These are phyloP conservation scores for Aspergillus cristatus DNA, from an alignment of 495 filamentous ascomycete species.

Conservation along the genomic window DNA sequence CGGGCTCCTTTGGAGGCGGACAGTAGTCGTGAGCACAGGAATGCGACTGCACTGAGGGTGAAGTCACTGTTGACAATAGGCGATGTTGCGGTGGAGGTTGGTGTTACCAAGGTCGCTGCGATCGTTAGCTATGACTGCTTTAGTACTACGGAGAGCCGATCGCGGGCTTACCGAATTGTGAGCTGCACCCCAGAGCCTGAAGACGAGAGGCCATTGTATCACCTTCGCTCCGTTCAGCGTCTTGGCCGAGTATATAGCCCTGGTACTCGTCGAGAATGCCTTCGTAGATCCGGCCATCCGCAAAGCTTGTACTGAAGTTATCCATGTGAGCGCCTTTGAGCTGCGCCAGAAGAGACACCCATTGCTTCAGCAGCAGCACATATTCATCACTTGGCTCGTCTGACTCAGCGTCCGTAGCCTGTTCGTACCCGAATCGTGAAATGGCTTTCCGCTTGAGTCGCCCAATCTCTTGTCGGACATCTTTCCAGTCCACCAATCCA, in stretches of 20 bases:
- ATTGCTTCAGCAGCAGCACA: constrained; percentile 39
- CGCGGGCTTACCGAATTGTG: constrained; percentile 39
- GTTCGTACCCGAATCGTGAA: constrained; percentile 10
- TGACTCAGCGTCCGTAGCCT: constrained; percentile 9
- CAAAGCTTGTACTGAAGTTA: constrained; percentile 54
- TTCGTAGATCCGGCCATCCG: constrained; percentile 46
- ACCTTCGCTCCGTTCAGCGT: not conserved
- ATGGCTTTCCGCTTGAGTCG: constrained; percentile 27
- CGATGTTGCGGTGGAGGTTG: constrained; percentile 19
- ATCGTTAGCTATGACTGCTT: constrained; percentile 5
- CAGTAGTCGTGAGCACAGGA: constrained; percentile 55
- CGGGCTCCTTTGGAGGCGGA: constrained; percentile 35
- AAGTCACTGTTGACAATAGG: constrained; percentile 38
- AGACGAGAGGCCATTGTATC: constrained; percentile 20
- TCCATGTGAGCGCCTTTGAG: constrained; percentile 37
- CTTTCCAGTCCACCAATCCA: constrained; percentile 45
- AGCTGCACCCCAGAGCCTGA: constrained; percentile 26
- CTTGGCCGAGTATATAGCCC: constrained; percentile 17
- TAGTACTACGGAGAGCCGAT: too few relatives aligned
- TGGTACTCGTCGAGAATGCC: constrained; percentile 53
- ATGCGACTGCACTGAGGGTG: constrained; percentile 47
- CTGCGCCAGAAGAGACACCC: constrained; percentile 43
- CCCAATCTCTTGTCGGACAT: constrained; percentile 42
- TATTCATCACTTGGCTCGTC: constrained; percentile 22
- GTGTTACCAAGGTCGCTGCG: constrained; percentile 24